phyloP scores from a whole-genome alignment of 1,284 basidiomycete genomes.

The Rhizoctonia solani region DNA sequence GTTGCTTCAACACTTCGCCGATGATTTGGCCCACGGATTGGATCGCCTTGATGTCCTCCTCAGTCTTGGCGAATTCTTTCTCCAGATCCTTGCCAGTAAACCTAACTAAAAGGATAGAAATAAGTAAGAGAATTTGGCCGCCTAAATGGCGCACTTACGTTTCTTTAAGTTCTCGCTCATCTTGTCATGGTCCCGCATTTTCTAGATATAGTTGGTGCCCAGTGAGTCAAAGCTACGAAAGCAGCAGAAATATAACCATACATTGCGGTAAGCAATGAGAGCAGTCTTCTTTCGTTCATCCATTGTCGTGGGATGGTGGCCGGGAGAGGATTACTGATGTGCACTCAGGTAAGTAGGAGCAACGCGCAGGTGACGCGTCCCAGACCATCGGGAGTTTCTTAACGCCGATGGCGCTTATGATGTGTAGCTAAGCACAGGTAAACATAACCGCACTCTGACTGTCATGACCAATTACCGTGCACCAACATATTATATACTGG shows the following conservation, averaged over 20 bases:
- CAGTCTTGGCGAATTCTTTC: slow-evolving; percentile 91
- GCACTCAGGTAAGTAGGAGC: background rate
- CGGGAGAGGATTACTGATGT: background rate
- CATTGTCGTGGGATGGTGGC: slow-evolving; percentile 39
- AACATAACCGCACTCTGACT: background rate
- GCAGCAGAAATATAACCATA: slow-evolving; percentile 42
- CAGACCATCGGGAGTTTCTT: background rate
- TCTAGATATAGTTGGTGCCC: slow-evolving; percentile 54
- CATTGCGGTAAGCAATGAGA: slow-evolving; percentile 69
- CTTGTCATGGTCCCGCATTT: slow-evolving; percentile 86
- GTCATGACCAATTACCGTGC: no score
- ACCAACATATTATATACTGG: no score
- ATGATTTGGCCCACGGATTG: slow-evolving; percentile 99
- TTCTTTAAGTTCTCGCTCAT: slow-evolving; percentile 85
- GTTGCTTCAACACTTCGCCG: slow-evolving; percentile 97
- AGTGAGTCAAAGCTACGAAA: slow-evolving; percentile 36
- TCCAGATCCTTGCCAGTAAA: slow-evolving; percentile 87
- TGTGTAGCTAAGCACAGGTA: background rate
- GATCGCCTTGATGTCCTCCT: slow-evolving; percentile 98
- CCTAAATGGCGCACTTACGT: slow-evolving; percentile 54
- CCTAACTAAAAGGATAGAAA: slow-evolving; percentile 56
- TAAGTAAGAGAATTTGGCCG: slow-evolving; percentile 6
- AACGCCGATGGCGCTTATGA: slow-evolving; percentile 28
- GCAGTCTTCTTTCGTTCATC: slow-evolving; percentile 62
- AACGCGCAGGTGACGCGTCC: slow-evolving; percentile 35